phyloP scores from a whole-genome alignment of 495 filamentous ascomycete species.

The Talaromyces borbonicus region DNA sequence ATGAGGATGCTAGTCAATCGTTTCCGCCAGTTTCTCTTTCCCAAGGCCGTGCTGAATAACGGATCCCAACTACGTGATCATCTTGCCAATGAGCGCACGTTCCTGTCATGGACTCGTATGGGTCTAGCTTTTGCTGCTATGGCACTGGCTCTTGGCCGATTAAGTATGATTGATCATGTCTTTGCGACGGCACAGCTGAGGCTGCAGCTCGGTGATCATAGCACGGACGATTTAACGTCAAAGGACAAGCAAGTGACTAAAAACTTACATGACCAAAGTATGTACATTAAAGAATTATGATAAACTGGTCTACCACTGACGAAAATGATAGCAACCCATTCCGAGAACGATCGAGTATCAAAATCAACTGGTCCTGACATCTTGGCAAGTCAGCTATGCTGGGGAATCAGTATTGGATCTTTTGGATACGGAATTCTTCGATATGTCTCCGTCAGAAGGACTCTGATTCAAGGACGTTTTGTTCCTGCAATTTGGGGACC shows the following conservation, averaged over 20 bases:
- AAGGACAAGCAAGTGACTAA: no score
- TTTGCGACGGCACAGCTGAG: slow-evolving; percentile 3
- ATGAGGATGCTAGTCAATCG: not conserved
- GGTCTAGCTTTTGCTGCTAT: slow-evolving; percentile 41
- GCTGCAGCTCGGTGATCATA: not conserved
- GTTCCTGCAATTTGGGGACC: slow-evolving; percentile 25
- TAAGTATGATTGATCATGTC: slow-evolving; percentile 20
- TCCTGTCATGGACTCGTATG: slow-evolving; percentile 43
- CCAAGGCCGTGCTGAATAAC: slow-evolving; percentile 21
- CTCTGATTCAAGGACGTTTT: slow-evolving; percentile 18
- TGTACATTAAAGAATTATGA: no score
- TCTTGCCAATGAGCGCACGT: slow-evolving; percentile 46
- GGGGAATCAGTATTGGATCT: slow-evolving; percentile 19
- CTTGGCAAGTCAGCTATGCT: slow-evolving; percentile 16
- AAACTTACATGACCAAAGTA: no score
- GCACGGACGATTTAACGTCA: no score
- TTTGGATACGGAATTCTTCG: slow-evolving; percentile 23
- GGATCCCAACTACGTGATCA: slow-evolving; percentile 37
- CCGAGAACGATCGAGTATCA: not conserved
- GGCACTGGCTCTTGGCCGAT: slow-evolving; percentile 34
- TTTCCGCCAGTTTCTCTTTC: slow-evolving; percentile 17
- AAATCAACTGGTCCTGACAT: not conserved
- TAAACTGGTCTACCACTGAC: no score
- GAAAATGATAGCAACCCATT: no score
- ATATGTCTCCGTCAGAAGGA: slow-evolving; percentile 18